phyloP scores from a whole-genome alignment of 2,329 filamentous ascomycete genomes.

The Cladosporium colombiae region DNA sequence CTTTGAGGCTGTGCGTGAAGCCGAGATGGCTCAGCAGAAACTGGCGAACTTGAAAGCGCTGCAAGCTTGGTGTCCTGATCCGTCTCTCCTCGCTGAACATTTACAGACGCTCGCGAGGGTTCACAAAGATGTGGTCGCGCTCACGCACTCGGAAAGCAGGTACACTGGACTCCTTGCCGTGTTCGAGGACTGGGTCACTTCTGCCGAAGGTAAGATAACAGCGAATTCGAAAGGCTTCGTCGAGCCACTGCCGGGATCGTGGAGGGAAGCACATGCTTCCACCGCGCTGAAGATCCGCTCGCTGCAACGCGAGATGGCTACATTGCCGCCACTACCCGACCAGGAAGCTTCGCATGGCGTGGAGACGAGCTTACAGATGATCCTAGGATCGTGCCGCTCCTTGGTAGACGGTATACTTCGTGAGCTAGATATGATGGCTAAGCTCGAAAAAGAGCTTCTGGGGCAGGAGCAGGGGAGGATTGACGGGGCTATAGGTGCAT shows the following conservation, averaged over 20 bases:
- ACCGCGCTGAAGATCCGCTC: conserved; percentile 58
- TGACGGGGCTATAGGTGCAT: conserved; percentile 23
- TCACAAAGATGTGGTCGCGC: conserved; percentile 14
- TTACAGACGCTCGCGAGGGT: conserved; percentile 51
- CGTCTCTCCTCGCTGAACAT: conserved; percentile 53
- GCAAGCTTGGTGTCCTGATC: conserved; percentile 50
- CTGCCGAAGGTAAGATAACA: conserved; percentile 32
- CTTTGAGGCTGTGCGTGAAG: conserved; percentile 38
- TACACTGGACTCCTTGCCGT: conserved; percentile 56
- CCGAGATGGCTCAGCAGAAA: conserved; percentile 42
- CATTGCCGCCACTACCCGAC: conserved; percentile 42
- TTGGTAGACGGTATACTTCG: conserved; percentile 61
- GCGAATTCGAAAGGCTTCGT: conserved; percentile 52
- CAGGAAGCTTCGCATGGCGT: conserved; percentile 24
- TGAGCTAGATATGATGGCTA: conserved; percentile 64
- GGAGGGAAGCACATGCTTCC: conserved; percentile 60
- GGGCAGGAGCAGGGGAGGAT: conserved; percentile 62
- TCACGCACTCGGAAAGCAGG: conserved; percentile 29
- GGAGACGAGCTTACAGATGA: conserved; percentile 47
- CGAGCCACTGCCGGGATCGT: conserved; percentile 56
- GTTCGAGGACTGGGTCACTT: conserved; percentile 62
- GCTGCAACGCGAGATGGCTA: conserved; percentile 53
- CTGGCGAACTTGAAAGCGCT: conserved; percentile 56
- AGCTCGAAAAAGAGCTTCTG: conserved; percentile 61
- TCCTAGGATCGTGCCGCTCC: conserved; percentile 51